Evolutionary conservation across 2,329 filamentous ascomycete genomes (phyloP).

Genomic region (Passalora sequoiae): DNA sequence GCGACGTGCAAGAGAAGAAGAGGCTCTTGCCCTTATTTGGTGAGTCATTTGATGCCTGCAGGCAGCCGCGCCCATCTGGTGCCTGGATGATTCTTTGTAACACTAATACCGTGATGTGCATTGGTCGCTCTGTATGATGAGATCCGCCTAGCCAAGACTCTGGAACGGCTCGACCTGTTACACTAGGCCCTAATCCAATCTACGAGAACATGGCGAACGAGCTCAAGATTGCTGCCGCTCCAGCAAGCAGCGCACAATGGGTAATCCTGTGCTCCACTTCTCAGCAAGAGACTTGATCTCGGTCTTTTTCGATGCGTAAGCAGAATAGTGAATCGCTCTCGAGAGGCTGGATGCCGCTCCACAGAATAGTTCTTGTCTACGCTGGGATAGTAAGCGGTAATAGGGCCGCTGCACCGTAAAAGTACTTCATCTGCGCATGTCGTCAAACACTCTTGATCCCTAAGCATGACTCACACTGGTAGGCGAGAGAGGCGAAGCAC

Average conservation of each 20-base stretch:
- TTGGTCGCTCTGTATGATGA: not conserved
- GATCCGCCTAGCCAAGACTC: too few relatives aligned
- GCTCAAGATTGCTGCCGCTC: conserved; percentile 17
- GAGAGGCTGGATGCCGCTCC: conserved; percentile 17
- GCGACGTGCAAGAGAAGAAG: too few relatives aligned
- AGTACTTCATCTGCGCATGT: conserved; percentile 10
- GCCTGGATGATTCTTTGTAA: too few relatives aligned
- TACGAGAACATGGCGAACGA: conserved; percentile 14
- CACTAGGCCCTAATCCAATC: too few relatives aligned
- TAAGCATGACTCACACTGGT: conserved; percentile 19
- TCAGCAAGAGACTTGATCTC: conserved; percentile 22
- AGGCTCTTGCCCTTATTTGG: too few relatives aligned
- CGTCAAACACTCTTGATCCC: too few relatives aligned
- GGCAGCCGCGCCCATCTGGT: too few relatives aligned
- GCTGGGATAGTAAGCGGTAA: conserved; percentile 24
- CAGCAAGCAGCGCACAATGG: conserved; percentile 15
- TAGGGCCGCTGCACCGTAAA: conserved; percentile 24
- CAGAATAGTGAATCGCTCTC: conserved; percentile 14
- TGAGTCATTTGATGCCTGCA: too few relatives aligned
- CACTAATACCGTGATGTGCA: too few relatives aligned
- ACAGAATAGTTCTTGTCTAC: conserved; percentile 26
- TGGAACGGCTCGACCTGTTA: too few relatives aligned
- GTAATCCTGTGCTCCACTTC: conserved; percentile 27
- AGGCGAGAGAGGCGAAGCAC: conserved; percentile 21
- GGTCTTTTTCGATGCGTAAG: conserved; percentile 17